Evolutionary conservation across 2,329 filamentous ascomycete genomes (phyloP).

Genomic region (Aspergillus sp.): DNA sequence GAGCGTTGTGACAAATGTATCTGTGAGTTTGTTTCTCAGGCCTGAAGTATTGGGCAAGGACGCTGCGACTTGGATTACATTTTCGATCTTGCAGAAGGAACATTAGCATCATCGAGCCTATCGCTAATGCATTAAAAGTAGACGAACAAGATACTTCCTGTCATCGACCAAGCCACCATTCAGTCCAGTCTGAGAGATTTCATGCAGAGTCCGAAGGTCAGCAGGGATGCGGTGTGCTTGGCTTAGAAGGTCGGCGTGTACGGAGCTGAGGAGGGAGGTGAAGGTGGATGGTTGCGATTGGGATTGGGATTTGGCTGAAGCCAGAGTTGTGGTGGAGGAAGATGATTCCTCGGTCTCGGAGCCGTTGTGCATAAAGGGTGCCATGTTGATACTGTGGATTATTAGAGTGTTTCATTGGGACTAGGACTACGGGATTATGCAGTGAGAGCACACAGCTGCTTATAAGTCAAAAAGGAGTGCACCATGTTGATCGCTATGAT

Average conservation of each 20-base stretch:
- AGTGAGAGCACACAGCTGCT: no score
- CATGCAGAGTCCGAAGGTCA: constrained; percentile 5
- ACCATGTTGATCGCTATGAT: not conserved
- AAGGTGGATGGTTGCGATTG: not conserved
- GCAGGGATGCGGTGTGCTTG: constrained; percentile 10
- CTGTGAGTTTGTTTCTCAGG: constrained; percentile 41
- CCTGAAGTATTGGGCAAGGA: constrained; percentile 10
- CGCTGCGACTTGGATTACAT: constrained; percentile 21
- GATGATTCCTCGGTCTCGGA: not conserved
- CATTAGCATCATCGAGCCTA: not conserved
- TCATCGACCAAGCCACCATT: constrained; percentile 14
- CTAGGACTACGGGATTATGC: no score
- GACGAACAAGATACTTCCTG: constrained; percentile 8
- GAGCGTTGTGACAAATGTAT: constrained; percentile 52
- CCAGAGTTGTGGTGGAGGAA: not conserved
- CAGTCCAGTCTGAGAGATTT: not conserved
- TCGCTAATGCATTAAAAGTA: not conserved
- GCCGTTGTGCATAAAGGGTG: not conserved
- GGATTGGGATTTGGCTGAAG: not conserved
- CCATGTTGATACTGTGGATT: not conserved
- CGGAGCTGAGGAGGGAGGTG: constrained; percentile 1
- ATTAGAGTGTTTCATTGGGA: no score
- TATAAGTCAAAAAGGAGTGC: no score
- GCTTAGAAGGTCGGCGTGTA: constrained; percentile 10
- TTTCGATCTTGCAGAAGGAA: constrained; percentile 31